Evolutionary conservation across 2,329 filamentous ascomycete genomes (phyloP), one percentile per base, ranked within the genome.

Genomic region (Sclerotinia trifoliorum): DNA sequence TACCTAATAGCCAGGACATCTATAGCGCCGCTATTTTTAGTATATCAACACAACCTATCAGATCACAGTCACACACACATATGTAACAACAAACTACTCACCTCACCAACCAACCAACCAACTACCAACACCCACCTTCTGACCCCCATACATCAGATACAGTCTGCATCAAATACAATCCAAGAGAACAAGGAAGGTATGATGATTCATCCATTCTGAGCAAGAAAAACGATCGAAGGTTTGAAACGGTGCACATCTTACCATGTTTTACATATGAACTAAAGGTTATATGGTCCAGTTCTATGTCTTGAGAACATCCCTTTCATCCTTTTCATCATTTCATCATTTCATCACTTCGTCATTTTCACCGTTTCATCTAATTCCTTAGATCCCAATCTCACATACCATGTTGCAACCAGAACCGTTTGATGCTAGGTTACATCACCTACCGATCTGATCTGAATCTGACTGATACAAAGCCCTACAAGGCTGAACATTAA

Each of bases 391-490:
- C 29, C 29, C 5, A 29, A 35, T 35, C 15, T n/a, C n/a, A n/a
- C n/a, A n/a, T 8, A 35, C 24, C 3, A 2, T 48, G 5, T 17
- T 49, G 44, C 46, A 19, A 62, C 44, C 21, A 35, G 2, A 32
- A 35, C 35, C 13, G 46, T 49, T 62, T 39, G 58, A 62, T 62
- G 46, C 58, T 62, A 39, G 29, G 24, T 13, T 35, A 39, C 46
- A 8, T 17, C n/a, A n/a, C 46, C 58, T 15, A 24, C 10, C 46
- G 46, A 46, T 46, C 58, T 62, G 58, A 62, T 32, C 29, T 62
- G 29, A 39, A 62, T 32, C 29, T 62, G 29, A 39, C 7, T 19
- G 13, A 39, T 24, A 42, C 15, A 15, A 15, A 56, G 10, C 54
- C 54, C 32, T 56, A 32, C 17, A 32, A 13, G 52, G 29, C 21